These are phyloP conservation scores for Strigomonas galati DNA, from an alignment of 208 protist species.

Conservation along the genomic window DNA sequence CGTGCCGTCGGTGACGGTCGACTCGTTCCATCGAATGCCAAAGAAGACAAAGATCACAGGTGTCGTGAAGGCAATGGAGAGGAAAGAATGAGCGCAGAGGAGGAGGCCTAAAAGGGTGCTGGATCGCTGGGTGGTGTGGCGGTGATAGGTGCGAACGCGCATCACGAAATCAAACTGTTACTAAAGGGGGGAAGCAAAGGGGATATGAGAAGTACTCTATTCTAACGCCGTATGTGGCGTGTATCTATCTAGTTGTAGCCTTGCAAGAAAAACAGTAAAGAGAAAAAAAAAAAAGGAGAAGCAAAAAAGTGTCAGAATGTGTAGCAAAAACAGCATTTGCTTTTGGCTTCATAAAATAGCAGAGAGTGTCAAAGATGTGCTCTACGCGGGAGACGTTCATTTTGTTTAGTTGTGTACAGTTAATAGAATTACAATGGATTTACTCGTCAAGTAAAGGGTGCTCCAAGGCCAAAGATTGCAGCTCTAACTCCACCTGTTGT, in stretches of 20 bases:
- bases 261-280: slow-evolving; percentile 14
- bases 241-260: slow-evolving; percentile 12
- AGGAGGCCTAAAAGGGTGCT: slow-evolving; percentile 50
- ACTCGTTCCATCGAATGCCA: slow-evolving; percentile 26
- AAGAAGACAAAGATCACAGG: slow-evolving; percentile 52
- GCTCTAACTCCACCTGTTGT: slow-evolving; percentile 37
- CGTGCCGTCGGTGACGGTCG: slow-evolving; percentile 16
- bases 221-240: background rate
- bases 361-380: background rate
- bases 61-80: slow-evolving; percentile 49
- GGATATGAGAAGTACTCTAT: background rate
- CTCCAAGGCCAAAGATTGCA: slow-evolving; percentile 22
- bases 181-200: background rate
- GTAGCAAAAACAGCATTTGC: too few relatives aligned
- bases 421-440: too few relatives aligned
- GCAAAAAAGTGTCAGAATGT: background rate
- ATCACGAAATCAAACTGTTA: slow-evolving; percentile 21
- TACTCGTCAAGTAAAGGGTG: background rate
- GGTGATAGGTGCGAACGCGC: slow-evolving; percentile 72
- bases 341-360: background rate
- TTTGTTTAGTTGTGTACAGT: too few relatives aligned
- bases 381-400: too few relatives aligned
- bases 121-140: slow-evolving; percentile 43
- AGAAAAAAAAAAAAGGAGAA: slow-evolving; percentile 15
- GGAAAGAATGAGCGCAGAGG: slow-evolving; percentile 36